Base-by-base conservation (phyloP, 2,329 filamentous ascomycete genomes). In the Neurospora crassa region DNA sequence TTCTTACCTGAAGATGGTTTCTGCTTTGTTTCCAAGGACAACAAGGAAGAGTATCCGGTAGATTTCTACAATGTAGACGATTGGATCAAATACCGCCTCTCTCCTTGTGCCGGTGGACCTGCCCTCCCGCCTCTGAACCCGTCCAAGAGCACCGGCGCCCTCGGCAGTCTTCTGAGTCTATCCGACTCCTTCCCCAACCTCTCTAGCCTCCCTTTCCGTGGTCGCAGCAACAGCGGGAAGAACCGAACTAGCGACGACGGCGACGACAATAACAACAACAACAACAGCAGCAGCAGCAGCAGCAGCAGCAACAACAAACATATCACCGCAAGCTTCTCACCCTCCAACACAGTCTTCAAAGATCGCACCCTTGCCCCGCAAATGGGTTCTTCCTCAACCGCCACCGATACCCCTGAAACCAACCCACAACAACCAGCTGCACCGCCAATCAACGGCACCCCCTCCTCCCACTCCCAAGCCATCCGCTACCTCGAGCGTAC, bases 1-100 rank as follows among this genome's bases (percentile, higher is more conserved):
- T 89, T 97, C 10, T 85, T 98, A 0, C 95, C 95, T 0, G 91
- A 97, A 71, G 91, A 96, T 75, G 94, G 94, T 0, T 90, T 89
- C 77, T 96, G 94, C 80, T 98, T 97, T 79, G 85, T 97, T 76
- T 91, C 97, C 81, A 93, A 91, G 76, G 80, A 89, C 63, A 96
- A 93, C 0, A 90, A 91, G 72, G 90, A 96, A 77, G 87, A 92
- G 74, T 96, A 95, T 77, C 89, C 86, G 0, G 86, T 97, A 47
- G 90, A 97, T 79, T 97, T 97, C 79, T 96, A 94, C 81, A 86
- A 95, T 76, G 83, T 89, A 0, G 84, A 92, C 16, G 89, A 89
- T 69, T 98, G 95, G 94, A 88, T 91, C 70, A 90, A 92, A 73
- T 89, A 93, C 79, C 87, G 89, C 40, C 85, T 93, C 10, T 95